Base-by-base conservation (phyloP, 2,329 filamentous ascomycete species). In the Colletotrichum eleusines region DNA sequence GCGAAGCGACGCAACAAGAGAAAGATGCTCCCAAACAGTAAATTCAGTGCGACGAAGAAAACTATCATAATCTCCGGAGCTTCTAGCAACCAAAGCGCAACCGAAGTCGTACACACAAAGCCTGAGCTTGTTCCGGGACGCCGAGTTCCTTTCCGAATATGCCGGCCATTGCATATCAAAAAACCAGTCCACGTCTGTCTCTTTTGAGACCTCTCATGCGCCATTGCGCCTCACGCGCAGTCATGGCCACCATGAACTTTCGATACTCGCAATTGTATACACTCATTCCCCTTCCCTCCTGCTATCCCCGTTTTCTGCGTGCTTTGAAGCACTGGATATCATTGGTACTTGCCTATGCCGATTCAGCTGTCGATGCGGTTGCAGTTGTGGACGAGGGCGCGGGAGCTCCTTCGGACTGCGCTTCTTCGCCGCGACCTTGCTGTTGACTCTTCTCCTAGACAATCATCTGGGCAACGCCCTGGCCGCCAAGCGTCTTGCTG, bases 401-500 rank as follows among this genome's bases (percentile, higher is more conserved):
- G 35, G 57, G 40, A 44, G 63, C 46, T 44, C 23, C n/a, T 40
- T 40, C 59, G 44, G 9, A 53, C 42, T 62, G 46, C 44, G 20
- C 64, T 40, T 48, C 53, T 31, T 51, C 26, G 38, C 55, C 33
- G 55, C 59, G 44, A 48, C 59, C 33, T 28, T 38, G n/a, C 31
- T 62, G 59, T 26, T 62, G 44, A 28, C 35, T 38, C 31, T 62
- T 51, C 28, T 59, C 76, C 84, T 86, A 97, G 78, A 98, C 94
- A 83, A 98, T 98, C 95, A 98, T 98, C 86, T 98, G 95, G 73
- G 94, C 96, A 75, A 98, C 92, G 63, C 95, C 95, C 75, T 94
- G 92, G 63, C 96, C 96, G 75, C 96, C 96, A 63, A 99, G 87
- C 20, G 95, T 98, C 89, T 98, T 98, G 87, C 95, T 98, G 72